These are phyloP conservation scores for Scedosporium aurantiacum DNA, from an alignment of 2,329 filamentous ascomycete genomes.

Conservation along the genomic window DNA sequence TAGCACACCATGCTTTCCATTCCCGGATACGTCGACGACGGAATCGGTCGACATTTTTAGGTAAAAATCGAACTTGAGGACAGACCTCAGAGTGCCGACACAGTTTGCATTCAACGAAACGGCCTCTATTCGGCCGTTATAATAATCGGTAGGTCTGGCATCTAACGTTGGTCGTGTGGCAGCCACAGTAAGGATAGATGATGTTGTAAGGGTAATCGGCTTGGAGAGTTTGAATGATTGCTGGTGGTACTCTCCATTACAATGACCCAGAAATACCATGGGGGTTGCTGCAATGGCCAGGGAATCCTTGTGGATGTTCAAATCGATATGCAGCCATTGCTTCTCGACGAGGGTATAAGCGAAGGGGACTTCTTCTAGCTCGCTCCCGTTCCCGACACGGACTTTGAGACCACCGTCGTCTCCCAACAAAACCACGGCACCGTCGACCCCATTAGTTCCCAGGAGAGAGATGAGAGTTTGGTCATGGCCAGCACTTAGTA, in stretches of 20 bases:
- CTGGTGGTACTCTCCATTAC: not conserved
- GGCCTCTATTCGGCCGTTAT: slow-evolving; percentile 13
- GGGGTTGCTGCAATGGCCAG: not conserved
- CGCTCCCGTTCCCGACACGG: not conserved
- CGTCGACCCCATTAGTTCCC: not conserved
- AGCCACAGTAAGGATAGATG: slow-evolving; percentile 5
- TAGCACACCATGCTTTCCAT: slow-evolving; percentile 15
- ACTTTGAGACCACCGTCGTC: not conserved
- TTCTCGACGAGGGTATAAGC: not conserved
- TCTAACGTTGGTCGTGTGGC: not conserved
- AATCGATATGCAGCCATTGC: slow-evolving; percentile 2
- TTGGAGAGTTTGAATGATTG: not conserved
- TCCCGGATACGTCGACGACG: slow-evolving; percentile 17
- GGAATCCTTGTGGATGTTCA: not conserved
- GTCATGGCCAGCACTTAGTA: slow-evolving; percentile 3
- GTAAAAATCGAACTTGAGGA: slow-evolving; percentile 13
- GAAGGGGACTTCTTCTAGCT: not conserved
- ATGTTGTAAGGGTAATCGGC: not conserved
- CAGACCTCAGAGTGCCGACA: too few species aligned
- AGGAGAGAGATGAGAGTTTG: slow-evolving; percentile 6
- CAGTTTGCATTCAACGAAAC: slow-evolving; percentile 2
- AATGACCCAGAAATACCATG: not conserved
- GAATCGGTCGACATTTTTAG: slow-evolving; percentile 14
- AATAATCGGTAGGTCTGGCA: slow-evolving; percentile 7
- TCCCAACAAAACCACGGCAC: not conserved